Evolutionary conservation across 805 yeast species (phyloP).

Genomic region (Wickerhamomyces chambardii): DNA sequence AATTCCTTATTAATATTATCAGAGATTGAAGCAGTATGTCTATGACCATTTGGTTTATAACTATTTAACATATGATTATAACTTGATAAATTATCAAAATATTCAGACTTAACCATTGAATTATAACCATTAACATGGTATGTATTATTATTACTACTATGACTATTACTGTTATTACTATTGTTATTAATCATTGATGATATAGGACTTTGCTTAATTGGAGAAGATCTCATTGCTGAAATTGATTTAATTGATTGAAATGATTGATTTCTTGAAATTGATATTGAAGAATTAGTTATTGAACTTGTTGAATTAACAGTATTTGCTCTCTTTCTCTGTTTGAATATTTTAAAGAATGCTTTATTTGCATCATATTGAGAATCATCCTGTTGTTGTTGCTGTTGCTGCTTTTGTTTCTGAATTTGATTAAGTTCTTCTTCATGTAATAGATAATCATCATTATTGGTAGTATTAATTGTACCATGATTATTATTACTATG

Average conservation of each 20-base stretch:
- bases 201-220: constrained; percentile 6
- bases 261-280: not conserved
- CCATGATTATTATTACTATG: too few relatives aligned
- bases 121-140: constrained; percentile 1
- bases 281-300: not conserved
- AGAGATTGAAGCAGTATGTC: not conserved
- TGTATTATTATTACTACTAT: constrained; percentile 1
- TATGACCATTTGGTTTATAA: too few relatives aligned
- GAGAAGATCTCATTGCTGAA: not conserved
- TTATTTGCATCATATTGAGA: constrained; percentile 9
- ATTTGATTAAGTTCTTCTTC: too few relatives aligned
- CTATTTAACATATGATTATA: too few relatives aligned
- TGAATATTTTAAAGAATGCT: constrained; percentile 16
- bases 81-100: constrained; percentile 9
- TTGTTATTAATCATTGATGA: constrained; percentile 4
- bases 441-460: too few relatives aligned
- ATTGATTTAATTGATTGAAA: constrained; percentile 3
- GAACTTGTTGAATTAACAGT: constrained; percentile 10
- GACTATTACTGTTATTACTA: too few relatives aligned
- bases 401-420: too few relatives aligned
- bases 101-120: not conserved
- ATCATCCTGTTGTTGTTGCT: too few relatives aligned
- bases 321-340: constrained; percentile 16
- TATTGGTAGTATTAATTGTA: too few relatives aligned
- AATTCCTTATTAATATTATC: not conserved